These are phyloP conservation scores for Typha latifolia DNA, from an alignment of 176 grass and related monocot species.

Conservation along the genomic window DNA sequence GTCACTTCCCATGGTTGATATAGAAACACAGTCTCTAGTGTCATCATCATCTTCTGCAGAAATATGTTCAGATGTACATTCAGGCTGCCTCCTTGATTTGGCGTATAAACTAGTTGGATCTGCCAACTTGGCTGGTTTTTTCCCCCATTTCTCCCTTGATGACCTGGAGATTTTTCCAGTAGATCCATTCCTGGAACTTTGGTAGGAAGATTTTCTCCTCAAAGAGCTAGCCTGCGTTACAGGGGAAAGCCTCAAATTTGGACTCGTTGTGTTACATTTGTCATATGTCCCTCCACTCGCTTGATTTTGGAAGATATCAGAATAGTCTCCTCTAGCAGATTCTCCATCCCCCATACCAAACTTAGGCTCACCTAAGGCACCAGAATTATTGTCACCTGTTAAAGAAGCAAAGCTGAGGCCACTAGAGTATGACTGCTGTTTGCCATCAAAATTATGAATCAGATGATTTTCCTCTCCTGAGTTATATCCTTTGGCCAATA, in stretches of 20 bases:
- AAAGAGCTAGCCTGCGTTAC: conserved; percentile 36
- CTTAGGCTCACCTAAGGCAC: conserved; percentile 23
- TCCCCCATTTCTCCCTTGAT: conserved; percentile 58
- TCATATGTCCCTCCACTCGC: conserved; percentile 30
- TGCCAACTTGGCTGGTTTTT: conserved; percentile 35
- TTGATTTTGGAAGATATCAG: conserved; percentile 41
- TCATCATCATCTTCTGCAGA: conserved; percentile 38
- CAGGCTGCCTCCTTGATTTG: conserved; percentile 53
- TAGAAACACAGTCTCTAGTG: conserved; percentile 22
- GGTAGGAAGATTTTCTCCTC: conserved; percentile 34
- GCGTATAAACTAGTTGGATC: conserved; percentile 11
- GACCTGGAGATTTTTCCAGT: conserved; percentile 36
- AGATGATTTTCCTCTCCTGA: conserved; percentile 34
- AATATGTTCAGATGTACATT: conserved; percentile 34
- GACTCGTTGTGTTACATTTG: conserved; percentile 27
- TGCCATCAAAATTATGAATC: conserved; percentile 36
- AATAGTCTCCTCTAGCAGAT: conserved; percentile 35
- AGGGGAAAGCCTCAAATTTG: conserved; percentile 23
- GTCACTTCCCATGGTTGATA: conserved; percentile 38
- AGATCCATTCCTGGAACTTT: conserved; percentile 44
- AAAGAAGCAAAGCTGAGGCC: conserved; percentile 17
- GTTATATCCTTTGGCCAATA: conserved; percentile 31
- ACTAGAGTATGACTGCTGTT: conserved; percentile 30
- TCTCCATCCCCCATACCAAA: conserved; percentile 29
- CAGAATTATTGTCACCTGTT: conserved; percentile 1